Base-by-base conservation (phyloP, 2,329 filamentous ascomycete species). In the Trichoderma brevicompactum region DNA sequence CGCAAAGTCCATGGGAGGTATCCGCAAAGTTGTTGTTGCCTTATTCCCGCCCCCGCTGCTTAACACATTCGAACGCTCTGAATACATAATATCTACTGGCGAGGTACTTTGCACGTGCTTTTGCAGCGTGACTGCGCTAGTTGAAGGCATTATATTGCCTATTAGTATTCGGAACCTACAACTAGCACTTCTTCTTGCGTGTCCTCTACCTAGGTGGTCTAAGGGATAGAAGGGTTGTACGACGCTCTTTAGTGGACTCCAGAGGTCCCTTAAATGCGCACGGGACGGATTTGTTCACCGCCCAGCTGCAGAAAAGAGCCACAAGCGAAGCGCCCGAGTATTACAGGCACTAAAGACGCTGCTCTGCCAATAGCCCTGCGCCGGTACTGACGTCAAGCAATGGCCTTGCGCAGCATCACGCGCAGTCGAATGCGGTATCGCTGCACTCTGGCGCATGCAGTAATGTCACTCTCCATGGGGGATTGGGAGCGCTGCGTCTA, bases 71-170 rank as follows among this genome's bases (percentile, higher is more conserved):
- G 1, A 28, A 1, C 12, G 0, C 1, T 13, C n/a, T 19, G 0
- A 1, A 19, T n/a, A 36, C 17, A 2, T 36, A 1, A 0, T 0
- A 1, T n/a, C n/a, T 52, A 56, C 61, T 10, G 3, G 1, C 3
- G 8, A n/a, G n/a, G 23, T 64, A 64, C 61, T 58, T 49, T 64
- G 49, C 61, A 64, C 61, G 61, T 64, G 61, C 61, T 64, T 54
- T 28, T 46, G n/a, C 15, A 38, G 43, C 48, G 58, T 44, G 38
- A 62, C 59, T 10, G 48, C 59, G 56, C 56, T 60, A 60, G 15
- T 32, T 13, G 15, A n/a, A 34, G 23, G 48, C 48, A 34, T 50
- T 50, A 34, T 28, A 28, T 28, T 28, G 23, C 23, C 23, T 28
- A 28, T 28, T 28, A n/a, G n/a, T n/a, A 28, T 28, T 28, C 23